phyloP scores from a whole-genome alignment of 163 green algal genomes.

The Scenedesmus sp. region DNA sequence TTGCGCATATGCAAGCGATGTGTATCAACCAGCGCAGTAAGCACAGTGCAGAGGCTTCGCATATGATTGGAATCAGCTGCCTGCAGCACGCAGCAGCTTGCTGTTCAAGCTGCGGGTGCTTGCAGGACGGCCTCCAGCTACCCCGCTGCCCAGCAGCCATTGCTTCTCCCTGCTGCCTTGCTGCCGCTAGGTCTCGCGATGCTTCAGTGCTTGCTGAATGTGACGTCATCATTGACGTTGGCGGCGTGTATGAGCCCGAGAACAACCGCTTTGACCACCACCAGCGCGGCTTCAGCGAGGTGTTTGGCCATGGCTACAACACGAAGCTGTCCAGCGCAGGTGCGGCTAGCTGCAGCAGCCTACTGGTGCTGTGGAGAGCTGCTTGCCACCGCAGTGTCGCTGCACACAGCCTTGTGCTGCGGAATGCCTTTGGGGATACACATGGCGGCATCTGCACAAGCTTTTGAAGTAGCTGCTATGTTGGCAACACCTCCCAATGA shows the following conservation, averaged over 20 bases:
- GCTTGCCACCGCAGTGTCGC: neutral
- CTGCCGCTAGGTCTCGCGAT: conserved; percentile 69
- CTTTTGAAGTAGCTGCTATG: neutral
- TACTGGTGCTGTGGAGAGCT: neutral
- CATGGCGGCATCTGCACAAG: neutral
- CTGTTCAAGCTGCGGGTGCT: neutral
- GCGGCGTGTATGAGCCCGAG: conserved; percentile 68
- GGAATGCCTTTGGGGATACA: too few relatives aligned
- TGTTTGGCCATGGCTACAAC: conserved; percentile 89
- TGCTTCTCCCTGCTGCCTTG: neutral
- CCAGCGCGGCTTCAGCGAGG: conserved; percentile 91
- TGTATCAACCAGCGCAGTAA: neutral
- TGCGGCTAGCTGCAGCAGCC: conserved; percentile 19
- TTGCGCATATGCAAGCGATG: neutral
- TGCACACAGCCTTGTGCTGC: neutral
- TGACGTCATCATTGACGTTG: conserved; percentile 91
- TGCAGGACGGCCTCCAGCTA: neutral
- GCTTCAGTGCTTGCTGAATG: conserved; percentile 78
- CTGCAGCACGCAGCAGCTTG: neutral
- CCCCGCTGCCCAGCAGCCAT: neutral
- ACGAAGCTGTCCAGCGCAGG: conserved; percentile 93
- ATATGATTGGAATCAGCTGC: neutral
- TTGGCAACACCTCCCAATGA: too few relatives aligned
- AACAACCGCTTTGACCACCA: conserved; percentile 95
- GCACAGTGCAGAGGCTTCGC: neutral